Evolutionary conservation across 2,329 filamentous ascomycete species (phyloP), one percentile per base, ranked within the genome.

Genomic region (Orbilia blumenaviensis): DNA sequence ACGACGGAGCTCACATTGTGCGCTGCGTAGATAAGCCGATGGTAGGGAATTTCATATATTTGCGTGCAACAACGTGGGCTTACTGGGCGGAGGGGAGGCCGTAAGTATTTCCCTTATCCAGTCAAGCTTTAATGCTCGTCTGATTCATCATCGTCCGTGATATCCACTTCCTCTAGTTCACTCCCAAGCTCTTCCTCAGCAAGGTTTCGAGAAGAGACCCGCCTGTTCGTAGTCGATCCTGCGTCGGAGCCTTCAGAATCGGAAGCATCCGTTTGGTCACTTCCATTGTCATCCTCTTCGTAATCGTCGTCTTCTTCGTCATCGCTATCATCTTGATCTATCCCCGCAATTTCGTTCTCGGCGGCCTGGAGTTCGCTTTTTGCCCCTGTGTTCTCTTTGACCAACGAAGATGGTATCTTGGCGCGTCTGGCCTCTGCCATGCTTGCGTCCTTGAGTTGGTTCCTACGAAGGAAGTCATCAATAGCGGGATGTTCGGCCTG

Each of bases 381-480:
- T 2, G 29, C 34, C 4, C 72, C 72, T 2, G 38, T 27, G 38
- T 76, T 69, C 54, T 76, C 72, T 46, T 76, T 76, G 12, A 52
- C 32, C 9, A 76, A 46, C 4, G 72, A 69, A 14, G 58, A 27
- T 14, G 60, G 72, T 46, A 86, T 84, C 85, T 90, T 91, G 1
- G 88, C 89, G 80, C 89, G 89, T 61, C 89, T 83, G 80, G 88
- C 86, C 80, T 91, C 89, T 0, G 89, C 89, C 88, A 91, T 89
- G 80, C 89, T 91, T 74, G 88, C 84, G 80, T 91, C 89, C 77
- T 90, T 88, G 25, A 91, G 84, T 0, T 86, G 85, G 78, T 91
- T 87, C 8, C 85, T 85, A 79, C 86, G 86, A 52, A 91, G 85
- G 79, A 89, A 91, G 77, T 87, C 86, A 79, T 90, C 88, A 76